Evolutionary conservation across 2,329 filamentous ascomycete species (phyloP), one percentile per base, ranked within the genome.

Genomic region (Fusarium nodosum): DNA sequence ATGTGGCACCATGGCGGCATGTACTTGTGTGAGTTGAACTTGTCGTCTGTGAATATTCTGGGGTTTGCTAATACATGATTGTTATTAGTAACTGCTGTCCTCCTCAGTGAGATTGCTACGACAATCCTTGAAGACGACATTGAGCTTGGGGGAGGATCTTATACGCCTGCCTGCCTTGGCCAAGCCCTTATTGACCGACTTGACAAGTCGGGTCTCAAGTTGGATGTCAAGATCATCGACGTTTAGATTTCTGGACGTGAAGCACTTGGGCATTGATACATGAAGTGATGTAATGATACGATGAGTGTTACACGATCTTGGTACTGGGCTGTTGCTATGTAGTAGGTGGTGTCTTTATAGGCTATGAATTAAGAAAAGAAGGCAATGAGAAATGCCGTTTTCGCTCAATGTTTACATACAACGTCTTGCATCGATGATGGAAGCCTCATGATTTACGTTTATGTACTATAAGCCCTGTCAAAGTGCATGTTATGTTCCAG

Each of bases 91-190:
- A 93, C 91, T 6, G 92, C 85, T 1, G 74, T 89, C 20, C 82
- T 91, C 30, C 75, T 92, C 16, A 85, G 86, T 3, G 85, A 93
- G 72, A 91, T 86, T 15, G 91, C 91, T 6, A 80, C 86, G 39
- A 88, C 88, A 0, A 81, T 94, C 33, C 80, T 93, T 18, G 83
- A 90, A 60, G 89, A 91, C 39, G 84, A 89, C 16, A 79, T 87
- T 15, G 78, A 84, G 36, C 79, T 93, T 15, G 83, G 83, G 2
- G 91, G 91, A 20, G 92, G 91, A 4, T 81, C 93, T 26, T 87
- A 92, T 66, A 94, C 92, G 2, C 89, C 92, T 1, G 90, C 91
- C 1, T 91, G 87, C 56, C 80, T 94, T 4, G 92, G 92, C 1
- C 88, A 90, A 70, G 80, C 83, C 12, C 91, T 88, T 74, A 81